Evolutionary conservation across 176 grass and related monocot species (phyloP).

Genomic region (Alloteropsis semialata): DNA sequence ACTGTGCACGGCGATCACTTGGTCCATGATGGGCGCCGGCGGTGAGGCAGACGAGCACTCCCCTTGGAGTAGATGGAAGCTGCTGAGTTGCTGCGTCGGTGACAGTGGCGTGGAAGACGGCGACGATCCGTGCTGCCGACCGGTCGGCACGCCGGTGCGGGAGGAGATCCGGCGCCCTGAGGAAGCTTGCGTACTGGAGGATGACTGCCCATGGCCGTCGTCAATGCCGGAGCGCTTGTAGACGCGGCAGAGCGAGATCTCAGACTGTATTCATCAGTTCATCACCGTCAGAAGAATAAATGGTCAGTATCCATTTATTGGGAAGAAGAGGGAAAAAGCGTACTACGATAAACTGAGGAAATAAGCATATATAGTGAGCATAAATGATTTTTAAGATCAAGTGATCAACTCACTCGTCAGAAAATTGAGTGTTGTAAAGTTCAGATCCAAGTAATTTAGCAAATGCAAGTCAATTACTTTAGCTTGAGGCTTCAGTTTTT

Average conservation of each 20-base stretch:
- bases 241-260: conserved; percentile 94
- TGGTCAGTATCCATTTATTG: neutral
- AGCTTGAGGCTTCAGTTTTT: conserved; percentile 18
- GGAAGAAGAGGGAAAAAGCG: neutral
- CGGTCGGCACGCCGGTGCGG: neutral
- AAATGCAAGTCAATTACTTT: neutral
- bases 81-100: conserved; percentile 8
- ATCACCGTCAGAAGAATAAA: conserved; percentile 12
- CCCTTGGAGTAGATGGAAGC: conserved; percentile 39
- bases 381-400: neutral
- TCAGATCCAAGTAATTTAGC: conserved; percentile 23
- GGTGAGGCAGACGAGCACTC: conserved; percentile 38
- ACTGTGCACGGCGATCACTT: conserved; percentile 18
- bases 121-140: conserved; percentile 24
- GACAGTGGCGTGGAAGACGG: conserved; percentile 22
- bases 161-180: conserved; percentile 44
- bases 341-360: neutral
- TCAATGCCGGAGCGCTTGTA: conserved; percentile 92
- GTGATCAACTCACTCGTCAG: neutral
- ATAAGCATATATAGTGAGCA: neutral
- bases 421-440: conserved; percentile 2
- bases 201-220: conserved; percentile 40
- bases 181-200: conserved; percentile 28
- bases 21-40: conserved; percentile 33
- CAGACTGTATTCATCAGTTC: conserved; percentile 69